These are phyloP conservation scores for Oldenlandia corymbosa DNA, from an alignment of 257 asterid species.

Conservation along the genomic window DNA sequence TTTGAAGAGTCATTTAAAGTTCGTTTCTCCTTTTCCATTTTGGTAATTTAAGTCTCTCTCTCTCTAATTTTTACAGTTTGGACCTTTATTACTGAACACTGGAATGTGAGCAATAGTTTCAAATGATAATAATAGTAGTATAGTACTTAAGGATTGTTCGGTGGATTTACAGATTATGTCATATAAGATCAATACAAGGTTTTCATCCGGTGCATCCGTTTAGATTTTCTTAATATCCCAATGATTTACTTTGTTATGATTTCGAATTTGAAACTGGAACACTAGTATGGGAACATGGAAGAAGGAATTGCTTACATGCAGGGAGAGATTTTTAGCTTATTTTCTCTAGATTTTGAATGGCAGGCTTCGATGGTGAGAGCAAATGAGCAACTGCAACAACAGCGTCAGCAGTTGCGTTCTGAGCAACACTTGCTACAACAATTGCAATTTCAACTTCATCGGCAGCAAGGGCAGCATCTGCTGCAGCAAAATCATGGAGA, in stretches of 20 bases:
- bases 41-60: too few relatives aligned
- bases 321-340: not conserved
- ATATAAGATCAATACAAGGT: too few relatives aligned
- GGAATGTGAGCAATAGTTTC: too few relatives aligned
- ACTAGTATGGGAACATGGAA: not conserved
- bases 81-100: not conserved
- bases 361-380: slow-evolving; percentile 7
- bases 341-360: not conserved
- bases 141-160: too few relatives aligned
- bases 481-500: slow-evolving; percentile 20
- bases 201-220: not conserved
- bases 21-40: too few relatives aligned
- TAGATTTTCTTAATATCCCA: too few relatives aligned
- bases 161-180: too few relatives aligned
- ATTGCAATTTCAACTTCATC: slow-evolving; percentile 19
- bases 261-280: not conserved
- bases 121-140: too few relatives aligned
- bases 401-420: slow-evolving; percentile 9
- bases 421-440: slow-evolving; percentile 20
- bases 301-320: not conserved
- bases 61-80: not conserved
- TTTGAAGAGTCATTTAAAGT: not conserved
- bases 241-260: not conserved
- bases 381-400: slow-evolving; percentile 19
- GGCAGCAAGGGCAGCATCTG: slow-evolving; percentile 14